Percentiles rank a stretch among this genome's conserved stretches.
Conservation (phyloP, 768 basidiomycete species). For the Jaapia argillacea region DNA sequence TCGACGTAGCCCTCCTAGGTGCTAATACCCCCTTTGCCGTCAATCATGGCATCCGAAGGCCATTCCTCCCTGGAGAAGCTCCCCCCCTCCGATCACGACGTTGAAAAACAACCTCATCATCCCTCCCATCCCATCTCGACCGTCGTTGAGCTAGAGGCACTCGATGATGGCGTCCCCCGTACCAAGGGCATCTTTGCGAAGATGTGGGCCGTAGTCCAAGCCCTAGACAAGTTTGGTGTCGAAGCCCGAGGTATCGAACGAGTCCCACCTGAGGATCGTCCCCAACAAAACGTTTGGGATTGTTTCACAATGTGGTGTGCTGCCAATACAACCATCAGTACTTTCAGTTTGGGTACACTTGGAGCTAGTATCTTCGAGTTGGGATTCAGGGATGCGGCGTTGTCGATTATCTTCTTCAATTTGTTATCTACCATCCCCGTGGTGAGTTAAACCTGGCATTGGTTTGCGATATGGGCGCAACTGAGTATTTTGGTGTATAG, state of each 20-base stretch:
- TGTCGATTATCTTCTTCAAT: slow-evolving; percentile 33
- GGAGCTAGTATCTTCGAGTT: slow-evolving; percentile 24
- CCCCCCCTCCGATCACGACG: too few relatives aligned
- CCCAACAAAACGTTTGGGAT: slow-evolving; percentile 3
- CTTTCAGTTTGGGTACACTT: slow-evolving; percentile 28
- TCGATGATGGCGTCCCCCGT: background rate
- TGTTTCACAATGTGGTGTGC: slow-evolving; percentile 19
- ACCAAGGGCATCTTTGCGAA: background rate
- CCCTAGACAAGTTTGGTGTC: slow-evolving; percentile 15
- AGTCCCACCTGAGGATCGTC: slow-evolving; percentile 17
- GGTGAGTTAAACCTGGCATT: background rate
- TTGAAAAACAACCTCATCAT: background rate
- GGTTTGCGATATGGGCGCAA: background rate
- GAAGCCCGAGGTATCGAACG: slow-evolving; percentile 26
- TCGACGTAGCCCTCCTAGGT: too few relatives aligned
- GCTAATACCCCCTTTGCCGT: too few relatives aligned
- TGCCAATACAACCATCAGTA: slow-evolving; percentile 22
- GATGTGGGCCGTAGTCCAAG: background rate
- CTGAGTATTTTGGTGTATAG: background rate
- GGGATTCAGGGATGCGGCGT: slow-evolving; percentile 25
- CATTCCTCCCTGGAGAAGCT: too few relatives aligned
- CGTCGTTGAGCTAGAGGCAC: background rate
- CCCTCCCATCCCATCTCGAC: background rate
- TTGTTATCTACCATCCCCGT: slow-evolving; percentile 20
- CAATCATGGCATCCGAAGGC: too few relatives aligned